phyloP scores from a whole-genome alignment of 306 rosid species.

The Vicia faba region DNA sequence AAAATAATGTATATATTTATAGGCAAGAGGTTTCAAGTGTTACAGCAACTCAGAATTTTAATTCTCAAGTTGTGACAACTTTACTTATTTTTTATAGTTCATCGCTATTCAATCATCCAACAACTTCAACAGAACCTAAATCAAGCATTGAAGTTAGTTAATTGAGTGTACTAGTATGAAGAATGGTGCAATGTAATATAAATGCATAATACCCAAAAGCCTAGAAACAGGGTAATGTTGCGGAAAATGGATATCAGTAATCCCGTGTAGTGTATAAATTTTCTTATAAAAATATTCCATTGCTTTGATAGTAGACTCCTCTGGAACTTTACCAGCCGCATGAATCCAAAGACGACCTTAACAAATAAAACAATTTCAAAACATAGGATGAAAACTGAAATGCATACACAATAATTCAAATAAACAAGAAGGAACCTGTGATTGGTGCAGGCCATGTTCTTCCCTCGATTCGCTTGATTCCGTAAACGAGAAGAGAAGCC shows the following conservation, averaged over 20 bases:
- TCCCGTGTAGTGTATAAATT: conserved; percentile 75
- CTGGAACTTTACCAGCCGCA: conserved; percentile 93
- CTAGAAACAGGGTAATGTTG: conserved; percentile 89
- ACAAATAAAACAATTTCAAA: conserved; percentile 17
- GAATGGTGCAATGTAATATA: no score
- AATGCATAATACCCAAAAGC: conserved; percentile 83
- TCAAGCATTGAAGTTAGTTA: conserved; percentile 28
- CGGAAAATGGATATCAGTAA: conserved; percentile 74
- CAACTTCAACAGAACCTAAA: conserved; percentile 82
- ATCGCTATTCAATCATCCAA: conserved; percentile 75
- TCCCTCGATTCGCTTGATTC: conserved; percentile 91
- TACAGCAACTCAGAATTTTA: no score
- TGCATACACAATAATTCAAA: background rate
- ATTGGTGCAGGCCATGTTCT: conserved; percentile 90
- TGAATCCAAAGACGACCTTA: conserved; percentile 98
- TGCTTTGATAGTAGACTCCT: conserved; percentile 84
- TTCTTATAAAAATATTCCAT: conserved; percentile 88
- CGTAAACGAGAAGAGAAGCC: conserved; percentile 91
- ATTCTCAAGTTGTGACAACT: no score
- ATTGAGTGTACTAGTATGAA: background rate
- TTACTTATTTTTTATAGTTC: no score
- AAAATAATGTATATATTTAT: no score
- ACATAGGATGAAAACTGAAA: background rate
- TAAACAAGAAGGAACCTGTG: conserved; percentile 57
- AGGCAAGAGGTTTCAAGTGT: no score